Evolutionary conservation across 75 land plant genomes (phyloP).

Genomic region (Cunninghamia lanceolata): DNA sequence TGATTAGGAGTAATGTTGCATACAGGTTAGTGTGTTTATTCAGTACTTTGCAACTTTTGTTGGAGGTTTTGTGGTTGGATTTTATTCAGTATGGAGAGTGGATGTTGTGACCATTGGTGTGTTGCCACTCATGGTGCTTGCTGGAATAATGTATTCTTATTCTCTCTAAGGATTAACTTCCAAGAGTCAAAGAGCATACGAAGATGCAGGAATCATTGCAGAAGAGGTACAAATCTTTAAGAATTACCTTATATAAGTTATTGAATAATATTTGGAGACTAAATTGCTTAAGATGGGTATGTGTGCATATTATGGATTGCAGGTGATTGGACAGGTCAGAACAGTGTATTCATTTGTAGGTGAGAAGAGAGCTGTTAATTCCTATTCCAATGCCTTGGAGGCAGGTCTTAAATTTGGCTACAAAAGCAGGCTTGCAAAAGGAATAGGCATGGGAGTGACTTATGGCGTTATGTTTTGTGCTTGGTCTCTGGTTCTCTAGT

Average conservation of each 20-base stretch:
- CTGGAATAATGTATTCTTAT: conserved; percentile 14
- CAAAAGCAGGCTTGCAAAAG: conserved; percentile 16
- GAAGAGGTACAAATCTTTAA: conserved; percentile 19
- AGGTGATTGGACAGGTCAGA: conserved; percentile 26
- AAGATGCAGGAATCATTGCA: conserved; percentile 23
- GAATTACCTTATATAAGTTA: too few species aligned
- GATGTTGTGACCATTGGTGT: conserved; percentile 23
- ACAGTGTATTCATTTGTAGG: conserved; percentile 41
- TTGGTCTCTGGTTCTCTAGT: conserved; percentile 35
- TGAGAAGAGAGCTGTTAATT: conserved; percentile 21
- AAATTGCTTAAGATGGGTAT: background rate
- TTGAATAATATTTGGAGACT: background rate
- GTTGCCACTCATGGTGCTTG: conserved; percentile 15
- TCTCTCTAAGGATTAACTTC: conserved; percentile 8
- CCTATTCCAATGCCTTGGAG: conserved; percentile 13
- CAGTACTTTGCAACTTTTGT: conserved; percentile 30
- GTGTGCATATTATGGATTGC: background rate
- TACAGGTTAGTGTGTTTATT: conserved; percentile 26
- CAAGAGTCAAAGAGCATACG: conserved; percentile 24
- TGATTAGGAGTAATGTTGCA: too few species aligned
- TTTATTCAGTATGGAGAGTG: conserved; percentile 17
- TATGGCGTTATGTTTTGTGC: conserved; percentile 13
- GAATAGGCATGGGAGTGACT: conserved; percentile 17
- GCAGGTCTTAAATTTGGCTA: conserved; percentile 15
- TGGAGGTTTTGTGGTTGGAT: conserved; percentile 24